Base-by-base conservation (phyloP, 2,329 filamentous ascomycete species). In the Aspergillus sp. region DNA sequence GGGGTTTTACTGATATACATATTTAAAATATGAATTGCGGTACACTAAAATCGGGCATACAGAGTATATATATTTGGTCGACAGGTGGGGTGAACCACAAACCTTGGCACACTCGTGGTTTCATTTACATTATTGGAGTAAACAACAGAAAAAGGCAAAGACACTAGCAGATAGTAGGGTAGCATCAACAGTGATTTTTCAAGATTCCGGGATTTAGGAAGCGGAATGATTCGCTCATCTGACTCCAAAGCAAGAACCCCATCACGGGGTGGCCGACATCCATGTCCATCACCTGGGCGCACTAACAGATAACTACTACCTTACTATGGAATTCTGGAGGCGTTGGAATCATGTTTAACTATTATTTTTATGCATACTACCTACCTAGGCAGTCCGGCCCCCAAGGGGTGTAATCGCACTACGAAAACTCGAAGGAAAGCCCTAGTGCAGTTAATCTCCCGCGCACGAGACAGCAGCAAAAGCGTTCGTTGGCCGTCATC, bases 261-360 rank as follows among this genome's bases (percentile, higher is more conserved):
- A 37, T 37, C 34, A n/a, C 15, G 34, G 34, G 12, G 15, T n/a
- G 34, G 13, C 27, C 27, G 34, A 37, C 34, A n/a, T 13, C 15
- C 34, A 15, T 37, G 34, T 15, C 34, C 1, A 37, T 37, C 34
- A 37, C 12, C 34, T 37, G 34, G 34, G 34, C 34, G n/a, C 15
- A 37, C 34, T n/a, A 37, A 37, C 34, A 13, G n/a, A 15, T 15
- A 13, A 37, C 9, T 37, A 24, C 44, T n/a, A 27, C 22, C 44
- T 46, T 11, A 30, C 27, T 30, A 30, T 30, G 27, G 22, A 46
- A 46, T 22, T 12, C 12, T 8, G 22, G 30, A 19, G n/a, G 13
- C n/a, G 13, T 22, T 20, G 12, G 39, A 24, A 54, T 57, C 58
- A 51, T 51, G 51, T 51, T 46, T 54, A 57, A 48, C 39, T 12